Conservation (phyloP, 495 filamentous ascomycete genomes). For the Staphylotrichum tortipilum region DNA sequence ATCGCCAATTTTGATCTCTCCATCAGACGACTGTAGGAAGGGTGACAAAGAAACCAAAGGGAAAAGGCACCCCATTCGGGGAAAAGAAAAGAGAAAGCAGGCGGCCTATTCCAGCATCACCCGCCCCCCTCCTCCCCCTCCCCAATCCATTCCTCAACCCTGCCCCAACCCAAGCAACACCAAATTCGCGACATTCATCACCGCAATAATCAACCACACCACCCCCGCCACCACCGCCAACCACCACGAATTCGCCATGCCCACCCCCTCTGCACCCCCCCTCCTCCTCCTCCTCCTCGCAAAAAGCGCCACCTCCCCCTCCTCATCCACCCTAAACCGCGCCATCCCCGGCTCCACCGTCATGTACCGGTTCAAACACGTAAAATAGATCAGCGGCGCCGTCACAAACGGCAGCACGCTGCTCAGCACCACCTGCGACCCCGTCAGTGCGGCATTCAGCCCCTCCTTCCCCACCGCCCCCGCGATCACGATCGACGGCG, state of each 20-base stretch:
- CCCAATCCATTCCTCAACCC: no score
- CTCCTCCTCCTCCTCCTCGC: background rate
- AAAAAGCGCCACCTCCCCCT: slow-evolving; percentile 11
- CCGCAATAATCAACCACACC: slow-evolving; percentile 58
- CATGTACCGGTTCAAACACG: slow-evolving; percentile 75
- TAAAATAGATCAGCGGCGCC: slow-evolving; percentile 82
- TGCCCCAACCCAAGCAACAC: slow-evolving; percentile 54
- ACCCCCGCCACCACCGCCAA: slow-evolving; percentile 45
- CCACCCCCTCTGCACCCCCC: slow-evolving; percentile 24
- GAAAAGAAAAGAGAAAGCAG: no score
- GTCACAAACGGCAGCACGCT: slow-evolving; percentile 74
- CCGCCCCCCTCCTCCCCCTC: no score
- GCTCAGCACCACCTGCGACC: slow-evolving; percentile 74
- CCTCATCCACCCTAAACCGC: slow-evolving; percentile 11
- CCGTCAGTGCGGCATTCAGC: slow-evolving; percentile 15
- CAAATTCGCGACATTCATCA: slow-evolving; percentile 65
- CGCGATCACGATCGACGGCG: slow-evolving; percentile 69
- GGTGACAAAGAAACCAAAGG: no score
- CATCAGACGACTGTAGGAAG: no score
- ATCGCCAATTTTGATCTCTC: no score
- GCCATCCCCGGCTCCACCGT: slow-evolving; percentile 44
- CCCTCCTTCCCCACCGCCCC: slow-evolving; percentile 43
- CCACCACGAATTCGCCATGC: slow-evolving; percentile 55
- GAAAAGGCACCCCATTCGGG: no score
- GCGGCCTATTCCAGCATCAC: no score